A percentile compares a stretch with the other conserved stretches of the same genome.
phyloP scores from a whole-genome alignment of 441 rosid genomes.

The Erysimum cheiri region DNA sequence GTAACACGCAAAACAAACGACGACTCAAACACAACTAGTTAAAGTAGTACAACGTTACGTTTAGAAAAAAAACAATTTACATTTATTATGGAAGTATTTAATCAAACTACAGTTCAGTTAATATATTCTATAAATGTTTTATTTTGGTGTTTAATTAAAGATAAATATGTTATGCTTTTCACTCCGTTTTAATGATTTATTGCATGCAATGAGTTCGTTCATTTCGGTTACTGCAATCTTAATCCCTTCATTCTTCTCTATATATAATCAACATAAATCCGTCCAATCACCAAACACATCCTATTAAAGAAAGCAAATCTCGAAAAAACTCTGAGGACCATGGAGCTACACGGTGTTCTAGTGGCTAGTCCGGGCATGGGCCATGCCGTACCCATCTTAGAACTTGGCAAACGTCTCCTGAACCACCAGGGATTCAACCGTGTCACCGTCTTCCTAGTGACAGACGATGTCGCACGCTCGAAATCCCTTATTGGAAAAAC shows the following conservation, averaged over 20 bases:
- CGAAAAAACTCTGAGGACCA: background rate
- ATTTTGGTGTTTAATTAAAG: constrained; percentile 5
- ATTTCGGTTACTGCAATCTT: constrained; percentile 9
- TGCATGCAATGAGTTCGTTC: constrained; percentile 16
- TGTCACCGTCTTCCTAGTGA: constrained; percentile 52
- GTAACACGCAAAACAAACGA: constrained; percentile 18
- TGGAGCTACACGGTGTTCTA: constrained; percentile 39
- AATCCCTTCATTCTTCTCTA: constrained; percentile 15
- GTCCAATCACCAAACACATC: constrained; percentile 20
- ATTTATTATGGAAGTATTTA: background rate
- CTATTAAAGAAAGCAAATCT: background rate
- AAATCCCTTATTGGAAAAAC: constrained; percentile 34
- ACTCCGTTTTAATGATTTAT: constrained; percentile 2
- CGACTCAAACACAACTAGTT: constrained; percentile 11
- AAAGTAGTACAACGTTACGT: background rate
- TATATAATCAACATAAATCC: constrained; percentile 16
- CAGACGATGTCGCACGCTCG: constrained; percentile 41
- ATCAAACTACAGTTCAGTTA: background rate
- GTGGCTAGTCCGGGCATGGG: constrained; percentile 47
- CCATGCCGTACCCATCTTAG: constrained; percentile 39
- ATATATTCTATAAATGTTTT: constrained; percentile 23
- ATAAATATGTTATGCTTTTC: constrained; percentile 24
- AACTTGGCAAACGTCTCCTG: constrained; percentile 41
- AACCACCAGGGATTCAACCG: constrained; percentile 39
- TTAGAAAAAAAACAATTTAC: background rate